A percentile compares a stretch with the other conserved stretches of the same genome.
These are phyloP conservation scores for Teunomyces tritomae DNA, from an alignment of 805 yeast species.

Conservation along the genomic window DNA sequence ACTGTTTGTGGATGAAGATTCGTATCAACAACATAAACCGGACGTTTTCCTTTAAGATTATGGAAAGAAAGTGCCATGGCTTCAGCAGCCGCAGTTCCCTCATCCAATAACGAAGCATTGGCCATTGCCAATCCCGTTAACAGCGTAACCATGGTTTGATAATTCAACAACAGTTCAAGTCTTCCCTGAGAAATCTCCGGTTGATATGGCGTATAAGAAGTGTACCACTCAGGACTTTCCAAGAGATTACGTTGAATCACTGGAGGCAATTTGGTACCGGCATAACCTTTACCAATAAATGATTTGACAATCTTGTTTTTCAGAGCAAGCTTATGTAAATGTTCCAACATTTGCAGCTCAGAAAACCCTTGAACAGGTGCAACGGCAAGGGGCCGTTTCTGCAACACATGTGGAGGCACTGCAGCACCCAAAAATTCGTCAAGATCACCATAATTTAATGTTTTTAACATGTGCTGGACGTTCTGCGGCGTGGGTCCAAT, in stretches of 20 bases:
- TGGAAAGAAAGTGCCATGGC: slow-evolving; percentile 86
- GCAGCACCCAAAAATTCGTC: slow-evolving; percentile 69
- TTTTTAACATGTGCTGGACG: slow-evolving; percentile 61
- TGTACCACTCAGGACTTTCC: slow-evolving; percentile 97
- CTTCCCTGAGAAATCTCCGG: slow-evolving; percentile 98
- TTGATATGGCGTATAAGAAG: slow-evolving; percentile 97
- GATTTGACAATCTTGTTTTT: slow-evolving; percentile 73
- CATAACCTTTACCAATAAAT: slow-evolving; percentile 92
- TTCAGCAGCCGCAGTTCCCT: slow-evolving; percentile 97
- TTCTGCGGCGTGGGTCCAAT: slow-evolving; percentile 74
- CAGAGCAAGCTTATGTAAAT: slow-evolving; percentile 64
- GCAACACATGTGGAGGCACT: slow-evolving; percentile 73
- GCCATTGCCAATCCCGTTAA: slow-evolving; percentile 94
- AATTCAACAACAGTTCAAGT: slow-evolving; percentile 83
- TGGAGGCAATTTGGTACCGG: slow-evolving; percentile 85
- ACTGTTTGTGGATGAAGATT: slow-evolving; percentile 84
- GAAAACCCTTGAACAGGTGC: slow-evolving; percentile 72
- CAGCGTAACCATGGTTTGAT: slow-evolving; percentile 87
- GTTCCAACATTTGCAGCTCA: slow-evolving; percentile 75
- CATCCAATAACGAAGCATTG: slow-evolving; percentile 92
- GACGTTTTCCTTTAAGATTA: slow-evolving; percentile 62
- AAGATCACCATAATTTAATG: slow-evolving; percentile 64
- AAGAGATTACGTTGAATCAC: slow-evolving; percentile 89
- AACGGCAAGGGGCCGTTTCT: slow-evolving; percentile 63
- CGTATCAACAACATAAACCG: slow-evolving; percentile 67